phyloP scores from a whole-genome alignment of 805 yeast species.

The Metschnikowia koreensis region DNA sequence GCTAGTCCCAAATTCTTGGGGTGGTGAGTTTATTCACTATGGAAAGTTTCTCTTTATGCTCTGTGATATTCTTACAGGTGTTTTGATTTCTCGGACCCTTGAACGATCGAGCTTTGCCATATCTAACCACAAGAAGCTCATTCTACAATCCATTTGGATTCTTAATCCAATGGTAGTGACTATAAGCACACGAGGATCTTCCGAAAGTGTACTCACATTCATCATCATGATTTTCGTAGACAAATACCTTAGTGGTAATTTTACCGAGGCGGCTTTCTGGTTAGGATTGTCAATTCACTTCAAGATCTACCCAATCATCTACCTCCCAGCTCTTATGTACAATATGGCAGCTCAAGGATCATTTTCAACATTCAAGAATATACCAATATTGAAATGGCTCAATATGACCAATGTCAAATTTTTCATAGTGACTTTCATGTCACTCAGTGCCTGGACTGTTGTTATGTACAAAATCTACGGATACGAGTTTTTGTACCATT shows the following conservation, averaged over 20 bases:
- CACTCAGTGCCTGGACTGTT: conserved; percentile 49
- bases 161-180: conserved; percentile 94
- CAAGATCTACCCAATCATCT: conserved; percentile 89
- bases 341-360: conserved; percentile 33
- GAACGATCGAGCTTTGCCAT: not conserved
- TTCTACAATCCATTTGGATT: conserved; percentile 68
- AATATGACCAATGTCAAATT: conserved; percentile 34
- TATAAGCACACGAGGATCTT: conserved; percentile 88
- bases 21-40: conserved; percentile 47
- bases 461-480: conserved; percentile 74
- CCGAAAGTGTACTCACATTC: conserved; percentile 85
- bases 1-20: conserved; percentile 62
- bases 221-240: conserved; percentile 51
- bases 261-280: conserved; percentile 39
- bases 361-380: conserved; percentile 8
- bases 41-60: conserved; percentile 78
- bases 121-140: conserved; percentile 9
- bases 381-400: conserved; percentile 37
- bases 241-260: conserved; percentile 33
- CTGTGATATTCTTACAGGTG: conserved; percentile 82
- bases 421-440: conserved; percentile 32
- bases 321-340: conserved; percentile 68
- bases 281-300: conserved; percentile 84
- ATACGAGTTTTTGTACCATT: conserved; percentile 66
- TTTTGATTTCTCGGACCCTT: conserved; percentile 31